Base-by-base conservation (phyloP, 148 eudicot species). In the Fallopia convolvulus region DNA sequence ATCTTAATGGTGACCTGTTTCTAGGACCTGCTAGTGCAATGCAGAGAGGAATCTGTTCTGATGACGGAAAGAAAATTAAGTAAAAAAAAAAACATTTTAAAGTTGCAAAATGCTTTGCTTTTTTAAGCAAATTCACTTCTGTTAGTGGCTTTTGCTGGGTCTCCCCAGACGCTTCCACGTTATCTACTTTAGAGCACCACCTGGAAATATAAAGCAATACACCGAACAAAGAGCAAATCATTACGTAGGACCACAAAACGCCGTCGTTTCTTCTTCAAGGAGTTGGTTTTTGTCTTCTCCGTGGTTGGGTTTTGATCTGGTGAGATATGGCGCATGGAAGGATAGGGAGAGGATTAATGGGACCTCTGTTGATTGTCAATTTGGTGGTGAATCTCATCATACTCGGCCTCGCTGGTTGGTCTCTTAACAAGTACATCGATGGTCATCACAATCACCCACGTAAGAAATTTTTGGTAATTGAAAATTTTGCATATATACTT, bases 381-480 rank as follows among this genome's bases (percentile, higher is more conserved):
- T 79, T 84, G 44, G 93, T 87, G 13, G 88, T 88, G 0, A 79
- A 81, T 58, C 15, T 90, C 2, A 79, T 92, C 11, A 50, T 90
- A 6, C 74, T 89, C 0, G 92, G 90, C 6, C 86, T 90, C 18
- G 90, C 94, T 47, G 85, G 77, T 63, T 92, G 94, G 97, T 90
- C 90, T 56, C 83, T 88, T 55, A 82, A 92, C 84, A 90, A 88
- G 71, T 90, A 89, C 81, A 90, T 90, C 72, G 83, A 92, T 61
- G 93, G 90, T 18, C 81, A 81, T 23, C 97, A 84, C n/a, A 79
- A 86, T 74, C 93, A 88, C 77, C 97, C 88, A 77, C 89, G 94
- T 89, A 73, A 80, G 85, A 52, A 13, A 50, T 50, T 50, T 26
- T 26, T 26, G 30, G 30, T 26, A 26, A 26, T 26, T 26, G 30